These are phyloP conservation scores for Gonapodya sp. DNA, from an alignment of 192 early-diverging fungal species.

Conservation along the genomic window DNA sequence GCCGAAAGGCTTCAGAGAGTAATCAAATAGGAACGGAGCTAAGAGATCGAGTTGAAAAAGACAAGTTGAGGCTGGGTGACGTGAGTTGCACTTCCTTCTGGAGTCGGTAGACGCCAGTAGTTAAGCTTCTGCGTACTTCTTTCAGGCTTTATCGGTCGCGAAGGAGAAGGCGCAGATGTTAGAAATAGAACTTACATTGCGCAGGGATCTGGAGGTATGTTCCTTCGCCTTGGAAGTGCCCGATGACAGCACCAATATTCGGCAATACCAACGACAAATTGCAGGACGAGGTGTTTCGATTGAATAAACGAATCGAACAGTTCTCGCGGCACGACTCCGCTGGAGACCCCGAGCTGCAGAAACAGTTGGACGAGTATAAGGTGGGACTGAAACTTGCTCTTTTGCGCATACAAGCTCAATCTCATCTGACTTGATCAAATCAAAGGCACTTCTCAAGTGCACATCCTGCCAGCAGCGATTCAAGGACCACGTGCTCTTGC, in stretches of 20 bases:
- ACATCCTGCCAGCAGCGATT: conserved; percentile 77
- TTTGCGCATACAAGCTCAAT: conserved; percentile 29
- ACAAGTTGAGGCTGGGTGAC: conserved; percentile 45
- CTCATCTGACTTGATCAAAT: conserved; percentile 7
- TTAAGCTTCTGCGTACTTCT: not conserved
- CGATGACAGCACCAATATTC: no score
- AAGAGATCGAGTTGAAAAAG: conserved; percentile 49
- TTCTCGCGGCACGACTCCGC: conserved; percentile 25
- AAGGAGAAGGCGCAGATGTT: conserved; percentile 52
- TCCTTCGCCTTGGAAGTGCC: no score
- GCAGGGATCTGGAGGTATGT: conserved; percentile 48
- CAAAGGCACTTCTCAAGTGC: conserved; percentile 78
- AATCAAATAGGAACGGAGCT: conserved; percentile 46
- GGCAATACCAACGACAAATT: no score
- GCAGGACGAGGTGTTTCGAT: conserved; percentile 10
- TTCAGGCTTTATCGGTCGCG: conserved; percentile 42
- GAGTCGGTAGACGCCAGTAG: conserved; percentile 13
- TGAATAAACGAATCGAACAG: conserved; percentile 12
- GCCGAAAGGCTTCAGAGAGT: conserved; percentile 43
- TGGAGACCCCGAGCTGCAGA: conserved; percentile 47
- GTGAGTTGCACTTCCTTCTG: conserved; percentile 28
- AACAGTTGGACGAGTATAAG: conserved; percentile 40
- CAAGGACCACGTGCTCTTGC: conserved; percentile 66
- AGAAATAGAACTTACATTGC: conserved; percentile 41
- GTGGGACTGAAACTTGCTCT: conserved; percentile 18